Conservation (phyloP, 108 stramenopile species). For the Discostella stelligeroides region DNA sequence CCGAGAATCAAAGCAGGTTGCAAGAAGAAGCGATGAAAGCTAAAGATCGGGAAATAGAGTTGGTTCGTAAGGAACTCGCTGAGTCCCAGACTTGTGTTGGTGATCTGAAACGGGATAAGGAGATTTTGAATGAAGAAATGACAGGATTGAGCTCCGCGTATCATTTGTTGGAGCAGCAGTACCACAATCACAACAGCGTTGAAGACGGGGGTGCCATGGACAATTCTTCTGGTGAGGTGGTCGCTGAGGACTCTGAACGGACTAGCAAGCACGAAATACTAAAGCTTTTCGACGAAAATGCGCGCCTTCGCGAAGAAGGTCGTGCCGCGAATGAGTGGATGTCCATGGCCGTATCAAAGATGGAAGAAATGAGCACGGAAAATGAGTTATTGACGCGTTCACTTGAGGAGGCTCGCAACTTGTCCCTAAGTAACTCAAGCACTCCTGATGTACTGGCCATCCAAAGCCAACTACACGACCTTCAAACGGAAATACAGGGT, state of each 20-base stretch:
- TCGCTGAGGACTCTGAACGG: conserved; percentile 23
- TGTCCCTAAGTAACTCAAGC: neutral
- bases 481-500: conserved; percentile 19
- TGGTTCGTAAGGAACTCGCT: conserved; percentile 44
- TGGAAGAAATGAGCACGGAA: conserved; percentile 68
- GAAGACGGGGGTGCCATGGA: conserved; percentile 28
- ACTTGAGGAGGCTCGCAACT: conserved; percentile 26
- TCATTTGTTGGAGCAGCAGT: conserved; percentile 71
- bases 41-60: conserved; percentile 42
- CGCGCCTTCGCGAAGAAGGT: conserved; percentile 63
- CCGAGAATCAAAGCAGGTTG: conserved; percentile 32
- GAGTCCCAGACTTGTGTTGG: conserved; percentile 18
- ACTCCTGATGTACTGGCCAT: neutral
- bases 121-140: conserved; percentile 68
- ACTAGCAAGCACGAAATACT: conserved; percentile 40
- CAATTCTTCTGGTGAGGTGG: conserved; percentile 16
- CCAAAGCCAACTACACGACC: conserved; percentile 18
- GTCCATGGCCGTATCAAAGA: conserved; percentile 77
- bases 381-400: conserved; percentile 40
- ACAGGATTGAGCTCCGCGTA: conserved; percentile 75
- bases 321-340: conserved; percentile 84
- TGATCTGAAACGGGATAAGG: conserved; percentile 50
- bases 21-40: conserved; percentile 41
- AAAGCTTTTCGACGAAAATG: conserved; percentile 64
- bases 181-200: conserved; percentile 37